These are phyloP conservation scores for Fusarium sp. DNA, from an alignment of 2,329 filamentous ascomycete genomes.

Conservation along the genomic window DNA sequence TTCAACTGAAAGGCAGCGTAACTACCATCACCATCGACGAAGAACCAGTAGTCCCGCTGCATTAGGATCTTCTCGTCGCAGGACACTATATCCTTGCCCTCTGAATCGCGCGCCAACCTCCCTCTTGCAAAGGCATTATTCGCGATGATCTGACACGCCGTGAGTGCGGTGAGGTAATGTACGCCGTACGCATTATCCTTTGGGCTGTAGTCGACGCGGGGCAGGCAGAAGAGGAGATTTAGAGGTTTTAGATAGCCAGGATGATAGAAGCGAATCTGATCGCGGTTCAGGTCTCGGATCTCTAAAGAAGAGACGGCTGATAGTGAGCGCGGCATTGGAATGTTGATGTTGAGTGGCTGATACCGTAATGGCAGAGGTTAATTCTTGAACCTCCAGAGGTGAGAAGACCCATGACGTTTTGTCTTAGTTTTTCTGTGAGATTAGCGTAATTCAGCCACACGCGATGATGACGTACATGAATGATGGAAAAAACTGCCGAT, in stretches of 20 bases:
- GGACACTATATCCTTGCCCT: slow-evolving; percentile 22
- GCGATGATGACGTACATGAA: slow-evolving; percentile 24
- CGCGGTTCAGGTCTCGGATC: slow-evolving; percentile 36
- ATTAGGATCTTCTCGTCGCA: slow-evolving; percentile 19
- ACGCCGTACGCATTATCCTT: slow-evolving; percentile 18
- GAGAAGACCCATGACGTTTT: slow-evolving; percentile 33
- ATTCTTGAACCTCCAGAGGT: neutral
- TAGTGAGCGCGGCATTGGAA: slow-evolving; percentile 38
- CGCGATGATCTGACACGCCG: slow-evolving; percentile 35
- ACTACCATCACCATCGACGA: slow-evolving; percentile 35
- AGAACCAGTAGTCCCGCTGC: slow-evolving; percentile 41
- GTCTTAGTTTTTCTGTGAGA: slow-evolving; percentile 9
- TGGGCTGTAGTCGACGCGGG: slow-evolving; percentile 33
- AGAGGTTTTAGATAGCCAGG: slow-evolving; percentile 38
- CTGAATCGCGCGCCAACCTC: slow-evolving; percentile 12
- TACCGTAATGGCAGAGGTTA: slow-evolving; percentile 14
- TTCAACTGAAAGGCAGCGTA: neutral
- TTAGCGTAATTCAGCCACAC: slow-evolving; percentile 14
- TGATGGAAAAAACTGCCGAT: neutral
- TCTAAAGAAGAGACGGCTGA: slow-evolving; percentile 38
- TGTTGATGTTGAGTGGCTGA: slow-evolving; percentile 24
- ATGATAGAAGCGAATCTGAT: slow-evolving; percentile 43
- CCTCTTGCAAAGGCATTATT: slow-evolving; percentile 38
- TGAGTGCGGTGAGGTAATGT: slow-evolving; percentile 35
- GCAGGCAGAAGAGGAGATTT: slow-evolving; percentile 38